These are phyloP conservation scores for Penicillium sp. DNA, from an alignment of 2,329 filamentous ascomycete genomes.

Conservation along the genomic window DNA sequence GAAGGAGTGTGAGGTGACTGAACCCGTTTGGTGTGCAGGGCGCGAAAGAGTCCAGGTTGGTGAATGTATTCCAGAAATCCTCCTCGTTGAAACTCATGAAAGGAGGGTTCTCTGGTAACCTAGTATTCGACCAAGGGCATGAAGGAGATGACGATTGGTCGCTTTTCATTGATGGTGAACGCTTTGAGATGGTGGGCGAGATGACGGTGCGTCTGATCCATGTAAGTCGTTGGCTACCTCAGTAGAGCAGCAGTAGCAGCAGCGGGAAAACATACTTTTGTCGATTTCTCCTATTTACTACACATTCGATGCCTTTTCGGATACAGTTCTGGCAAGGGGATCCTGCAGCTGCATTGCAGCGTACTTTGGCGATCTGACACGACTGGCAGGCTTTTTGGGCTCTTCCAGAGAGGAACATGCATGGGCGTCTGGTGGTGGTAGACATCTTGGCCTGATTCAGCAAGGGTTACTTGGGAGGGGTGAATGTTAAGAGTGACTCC, in stretches of 20 bases:
- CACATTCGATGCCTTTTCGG: constrained; percentile 8
- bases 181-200: background rate
- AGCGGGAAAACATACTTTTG: background rate
- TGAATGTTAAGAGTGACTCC: background rate
- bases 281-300: constrained; percentile 5
- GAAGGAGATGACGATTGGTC: background rate
- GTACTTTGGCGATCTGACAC: constrained; percentile 14
- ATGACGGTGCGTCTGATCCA: background rate
- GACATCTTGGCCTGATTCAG: background rate
- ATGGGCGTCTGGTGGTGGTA: background rate
- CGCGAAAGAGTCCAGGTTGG: constrained; percentile 9
- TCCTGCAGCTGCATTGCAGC: constrained; percentile 10
- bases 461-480: background rate
- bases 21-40: background rate
- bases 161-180: background rate
- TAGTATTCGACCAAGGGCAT: background rate
- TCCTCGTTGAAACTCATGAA: background rate
- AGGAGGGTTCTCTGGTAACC: background rate
- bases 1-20: constrained; percentile 8
- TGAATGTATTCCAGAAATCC: constrained; percentile 16
- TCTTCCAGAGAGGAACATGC: background rate
- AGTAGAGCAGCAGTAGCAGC: background rate
- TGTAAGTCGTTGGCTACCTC: background rate
- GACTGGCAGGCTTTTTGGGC: constrained; percentile 12
- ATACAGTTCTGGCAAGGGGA: constrained; percentile 14